Percentiles rank a stretch among this genome's conserved stretches.
phyloP scores from a whole-genome alignment of 345 rosid genomes.

The Populus euphratica region DNA sequence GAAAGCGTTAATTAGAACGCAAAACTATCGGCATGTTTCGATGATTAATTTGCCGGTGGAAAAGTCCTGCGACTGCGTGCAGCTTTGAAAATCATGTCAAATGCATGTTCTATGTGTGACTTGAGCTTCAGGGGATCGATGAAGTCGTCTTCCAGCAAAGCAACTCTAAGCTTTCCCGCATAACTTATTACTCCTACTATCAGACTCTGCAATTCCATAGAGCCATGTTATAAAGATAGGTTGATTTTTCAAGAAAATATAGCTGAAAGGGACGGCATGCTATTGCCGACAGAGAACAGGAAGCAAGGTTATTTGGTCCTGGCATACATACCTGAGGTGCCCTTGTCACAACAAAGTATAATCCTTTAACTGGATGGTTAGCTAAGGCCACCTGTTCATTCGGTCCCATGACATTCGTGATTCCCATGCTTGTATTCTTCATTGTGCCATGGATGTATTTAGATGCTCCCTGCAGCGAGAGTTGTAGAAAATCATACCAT shows the following conservation, averaged over 20 bases:
- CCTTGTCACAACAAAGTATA: conserved; percentile 36
- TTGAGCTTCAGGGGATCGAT: conserved; percentile 26
- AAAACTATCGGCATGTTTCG: not conserved
- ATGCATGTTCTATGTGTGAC: conserved; percentile 23
- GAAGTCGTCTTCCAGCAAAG: conserved; percentile 32
- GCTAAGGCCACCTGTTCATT: conserved; percentile 34
- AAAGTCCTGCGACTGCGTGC: not conserved
- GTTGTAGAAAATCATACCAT: too few species aligned
- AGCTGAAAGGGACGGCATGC: too few species aligned
- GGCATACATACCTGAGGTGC: conserved; percentile 32
- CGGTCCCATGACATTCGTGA: conserved; percentile 44
- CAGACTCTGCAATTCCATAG: conserved; percentile 13
- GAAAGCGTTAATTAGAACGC: too few species aligned
- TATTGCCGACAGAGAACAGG: too few species aligned
- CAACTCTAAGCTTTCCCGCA: conserved; percentile 28
- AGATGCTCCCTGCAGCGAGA: conserved; percentile 23
- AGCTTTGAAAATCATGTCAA: conserved; percentile 22
- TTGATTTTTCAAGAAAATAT: too few species aligned
- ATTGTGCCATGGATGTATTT: conserved; percentile 27
- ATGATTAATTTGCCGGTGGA: not conserved
- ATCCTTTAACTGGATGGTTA: conserved; percentile 39
- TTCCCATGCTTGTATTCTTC: conserved; percentile 38
- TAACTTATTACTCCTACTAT: conserved; percentile 26
- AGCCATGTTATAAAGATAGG: too few species aligned
- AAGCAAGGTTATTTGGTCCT: not conserved